Conservation (phyloP, 495 filamentous ascomycete species). For the Xylaria castorea region DNA sequence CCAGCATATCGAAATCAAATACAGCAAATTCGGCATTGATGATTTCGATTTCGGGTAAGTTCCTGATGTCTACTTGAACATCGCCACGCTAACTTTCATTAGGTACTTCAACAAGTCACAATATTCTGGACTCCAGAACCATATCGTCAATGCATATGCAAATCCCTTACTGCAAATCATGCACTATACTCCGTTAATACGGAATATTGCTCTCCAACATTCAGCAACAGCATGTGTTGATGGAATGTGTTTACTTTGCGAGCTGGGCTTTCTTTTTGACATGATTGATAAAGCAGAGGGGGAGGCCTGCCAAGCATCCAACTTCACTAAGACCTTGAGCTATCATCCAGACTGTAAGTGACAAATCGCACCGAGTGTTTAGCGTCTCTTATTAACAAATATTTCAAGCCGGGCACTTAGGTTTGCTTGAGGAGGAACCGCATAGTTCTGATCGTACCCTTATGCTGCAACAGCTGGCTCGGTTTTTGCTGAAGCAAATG, state of each 20-base stretch:
- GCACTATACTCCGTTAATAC: slow-evolving; percentile 84
- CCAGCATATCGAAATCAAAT: slow-evolving; percentile 92
- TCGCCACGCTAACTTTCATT: slow-evolving; percentile 23
- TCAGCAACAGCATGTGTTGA: slow-evolving; percentile 80
- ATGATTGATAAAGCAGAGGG: slow-evolving; percentile 97
- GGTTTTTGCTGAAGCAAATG: slow-evolving; percentile 78
- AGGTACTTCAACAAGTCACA: slow-evolving; percentile 92
- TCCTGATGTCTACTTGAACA: background rate
- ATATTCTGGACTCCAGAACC: slow-evolving; percentile 92
- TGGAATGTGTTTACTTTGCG: slow-evolving; percentile 88
- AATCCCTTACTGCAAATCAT: slow-evolving; percentile 92
- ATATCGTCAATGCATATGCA: slow-evolving; percentile 94
- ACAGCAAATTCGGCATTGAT: slow-evolving; percentile 95
- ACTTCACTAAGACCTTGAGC: slow-evolving; percentile 88
- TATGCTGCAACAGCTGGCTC: slow-evolving; percentile 78
- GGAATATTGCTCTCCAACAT: slow-evolving; percentile 91
- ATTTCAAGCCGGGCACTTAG: slow-evolving; percentile 64
- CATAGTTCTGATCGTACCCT: slow-evolving; percentile 66
- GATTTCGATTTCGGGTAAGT: slow-evolving; percentile 95
- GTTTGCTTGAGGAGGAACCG: slow-evolving; percentile 83
- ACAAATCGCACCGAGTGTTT: background rate
- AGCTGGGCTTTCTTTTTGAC: slow-evolving; percentile 94
- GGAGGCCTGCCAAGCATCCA: slow-evolving; percentile 95
- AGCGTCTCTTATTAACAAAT: slow-evolving; percentile 26
- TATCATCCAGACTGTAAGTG: slow-evolving; percentile 69